Evolutionary conservation across 441 rosid genomes (phyloP), one percentile per base, ranked within the genome.

Genomic region (Erodium texanum): DNA sequence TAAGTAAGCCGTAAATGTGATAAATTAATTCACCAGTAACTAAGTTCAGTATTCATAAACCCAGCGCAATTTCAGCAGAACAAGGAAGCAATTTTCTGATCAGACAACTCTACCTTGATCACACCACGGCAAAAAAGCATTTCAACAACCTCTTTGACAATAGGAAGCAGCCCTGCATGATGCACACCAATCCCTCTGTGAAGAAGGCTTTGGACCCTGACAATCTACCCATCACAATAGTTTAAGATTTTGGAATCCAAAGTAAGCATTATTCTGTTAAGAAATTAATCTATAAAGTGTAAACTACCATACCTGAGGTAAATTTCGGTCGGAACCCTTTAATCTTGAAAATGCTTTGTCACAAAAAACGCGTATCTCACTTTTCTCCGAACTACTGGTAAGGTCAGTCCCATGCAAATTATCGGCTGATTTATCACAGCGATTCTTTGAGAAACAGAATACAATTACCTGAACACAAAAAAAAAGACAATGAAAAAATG

Each of bases 131-230:
- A 94, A 71, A 94, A 94, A 74, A 94, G 96, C 97, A 94, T 94
- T 78, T 94, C 99, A 71, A 94, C 92, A 54, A 92, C 99, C 83
- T 94, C 99, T 83, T 94, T 94, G 77, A 94, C 97, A 78, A 94
- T 94, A 69, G 99, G 99, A 79, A 94, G 99, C 81, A 94, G 75
- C 70, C 99, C 99, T 69, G 98, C 99, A 84, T 94, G 99, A 81
- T 94, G 99, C 71, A 94, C 93, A 77, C 96, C 98, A 27, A 94
- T 87, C 73, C 99, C 99, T 82, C 96, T 78, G 66, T 68, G 79
- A 76, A 94, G 97, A 82, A 92, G 90, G 81, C 82, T 83, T 79
- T 90, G 97, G 70, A 94, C 90, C 84, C 93, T 84, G 73, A 88
- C 90, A 78, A 94, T 93, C 99, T 94, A 74, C 58, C 76, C 34